These are phyloP conservation scores for Escallonia rubra DNA, from an alignment of 129 eudicot genomes.

Conservation along the genomic window DNA sequence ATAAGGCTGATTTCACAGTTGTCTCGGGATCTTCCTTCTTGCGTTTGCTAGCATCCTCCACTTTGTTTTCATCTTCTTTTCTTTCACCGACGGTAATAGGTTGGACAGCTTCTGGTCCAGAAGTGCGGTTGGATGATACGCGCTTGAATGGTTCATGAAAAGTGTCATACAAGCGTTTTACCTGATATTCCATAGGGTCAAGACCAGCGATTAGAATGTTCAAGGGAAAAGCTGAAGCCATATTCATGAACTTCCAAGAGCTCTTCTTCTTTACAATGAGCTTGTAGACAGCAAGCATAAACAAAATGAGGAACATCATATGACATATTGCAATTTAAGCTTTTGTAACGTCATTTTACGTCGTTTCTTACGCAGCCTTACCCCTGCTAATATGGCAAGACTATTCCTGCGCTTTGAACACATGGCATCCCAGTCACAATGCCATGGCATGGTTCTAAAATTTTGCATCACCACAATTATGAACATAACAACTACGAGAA, in stretches of 20 bases:
- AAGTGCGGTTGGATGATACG: conserved; percentile 31
- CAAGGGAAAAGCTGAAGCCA: background rate
- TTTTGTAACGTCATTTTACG: too few species aligned
- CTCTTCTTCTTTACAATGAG: too few species aligned
- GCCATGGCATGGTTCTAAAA: too few species aligned
- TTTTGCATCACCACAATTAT: background rate
- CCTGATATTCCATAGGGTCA: conserved; percentile 30
- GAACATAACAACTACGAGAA: conserved; percentile 9
- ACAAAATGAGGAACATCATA: too few species aligned
- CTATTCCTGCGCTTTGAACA: too few species aligned
- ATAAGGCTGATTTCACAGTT: conserved; percentile 71
- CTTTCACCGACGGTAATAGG: conserved; percentile 30
- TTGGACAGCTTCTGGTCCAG: conserved; percentile 28
- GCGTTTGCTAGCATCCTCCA: conserved; percentile 35
- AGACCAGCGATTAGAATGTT: background rate
- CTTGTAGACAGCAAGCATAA: too few species aligned
- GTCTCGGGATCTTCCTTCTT: conserved; percentile 57
- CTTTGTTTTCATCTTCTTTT: conserved; percentile 33
- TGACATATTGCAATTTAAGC: too few species aligned
- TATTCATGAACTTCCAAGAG: background rate
- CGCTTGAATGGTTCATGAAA: conserved; percentile 97
- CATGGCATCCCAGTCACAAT: too few species aligned
- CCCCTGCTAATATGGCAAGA: too few species aligned
- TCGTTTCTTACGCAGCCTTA: too few species aligned
- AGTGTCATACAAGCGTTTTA: conserved; percentile 82